Percentiles rank a stretch among this genome's conserved stretches.
phyloP scores from a whole-genome alignment of 1,284 basidiomycete genomes.

The Trichosporon faecale region DNA sequence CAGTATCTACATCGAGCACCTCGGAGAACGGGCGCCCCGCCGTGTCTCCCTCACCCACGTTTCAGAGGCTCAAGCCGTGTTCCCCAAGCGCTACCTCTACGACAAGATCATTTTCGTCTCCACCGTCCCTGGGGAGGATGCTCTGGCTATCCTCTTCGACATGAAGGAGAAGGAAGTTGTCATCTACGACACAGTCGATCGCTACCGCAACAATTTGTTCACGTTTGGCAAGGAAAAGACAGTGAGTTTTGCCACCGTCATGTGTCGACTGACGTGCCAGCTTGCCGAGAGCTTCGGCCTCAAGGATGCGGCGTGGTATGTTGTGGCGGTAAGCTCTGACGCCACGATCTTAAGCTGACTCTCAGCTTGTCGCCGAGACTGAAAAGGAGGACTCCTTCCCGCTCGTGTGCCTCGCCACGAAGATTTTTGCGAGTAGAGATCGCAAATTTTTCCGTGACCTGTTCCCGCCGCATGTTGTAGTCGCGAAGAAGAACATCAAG shows the following conservation, averaged over 20 bases:
- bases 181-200: neutral
- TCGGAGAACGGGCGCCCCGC: neutral
- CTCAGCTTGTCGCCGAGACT: neutral
- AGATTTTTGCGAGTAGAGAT: constrained; percentile 3
- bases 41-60: neutral
- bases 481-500: constrained; percentile 5
- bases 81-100: neutral
- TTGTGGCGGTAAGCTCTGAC: neutral
- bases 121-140: neutral
- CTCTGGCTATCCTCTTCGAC: neutral
- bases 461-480: constrained; percentile 1
- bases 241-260: neutral
- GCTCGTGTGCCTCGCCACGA: constrained; percentile 1
- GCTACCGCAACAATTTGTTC: constrained; percentile 5
- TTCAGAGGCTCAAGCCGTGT: neutral
- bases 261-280: neutral
- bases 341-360: neutral
- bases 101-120: constrained; percentile 3
- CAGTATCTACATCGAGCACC: constrained; percentile 6
- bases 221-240: neutral
- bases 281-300: neutral
- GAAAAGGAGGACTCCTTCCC: constrained; percentile 1
- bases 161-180: constrained; percentile 3
- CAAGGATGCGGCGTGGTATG: constrained; percentile 1
- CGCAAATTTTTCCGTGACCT: constrained; percentile 5